These are phyloP conservation scores for Gossypium gossypioides DNA, from an alignment of 441 rosid species.

Conservation along the genomic window DNA sequence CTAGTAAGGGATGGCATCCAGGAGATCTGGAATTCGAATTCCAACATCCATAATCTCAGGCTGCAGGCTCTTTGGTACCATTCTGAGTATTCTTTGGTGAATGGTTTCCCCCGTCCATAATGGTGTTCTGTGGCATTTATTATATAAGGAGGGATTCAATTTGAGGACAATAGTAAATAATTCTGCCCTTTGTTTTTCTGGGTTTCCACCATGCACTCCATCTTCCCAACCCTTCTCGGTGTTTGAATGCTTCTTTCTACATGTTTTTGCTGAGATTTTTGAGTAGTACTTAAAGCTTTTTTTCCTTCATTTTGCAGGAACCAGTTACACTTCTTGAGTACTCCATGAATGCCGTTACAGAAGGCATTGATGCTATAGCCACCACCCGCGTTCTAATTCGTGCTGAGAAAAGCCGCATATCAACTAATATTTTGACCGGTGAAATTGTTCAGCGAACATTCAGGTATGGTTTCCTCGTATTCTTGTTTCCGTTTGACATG, in stretches of 20 bases:
- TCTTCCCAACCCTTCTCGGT: background rate
- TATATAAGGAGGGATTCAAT: background rate
- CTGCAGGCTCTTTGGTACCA: background rate
- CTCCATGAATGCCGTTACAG: slow-evolving; percentile 73
- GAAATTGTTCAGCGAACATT: slow-evolving; percentile 53
- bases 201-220: background rate
- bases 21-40: background rate
- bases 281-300: background rate
- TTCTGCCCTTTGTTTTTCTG: background rate
- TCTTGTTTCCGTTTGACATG: background rate
- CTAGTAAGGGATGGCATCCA: background rate
- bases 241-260: background rate
- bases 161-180: background rate
- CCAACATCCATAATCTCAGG: background rate
- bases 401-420: slow-evolving; percentile 29
- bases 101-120: background rate
- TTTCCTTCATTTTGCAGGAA: slow-evolving; percentile 31
- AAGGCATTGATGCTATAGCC: slow-evolving; percentile 93
- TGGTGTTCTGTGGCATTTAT: background rate
- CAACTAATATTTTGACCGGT: slow-evolving; percentile 49
- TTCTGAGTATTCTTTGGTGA: background rate
- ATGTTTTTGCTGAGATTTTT: background rate
- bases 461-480: slow-evolving; percentile 29
- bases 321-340: slow-evolving; percentile 65
- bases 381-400: slow-evolving; percentile 77